Evolutionary conservation across 768 basidiomycete species (phyloP), one percentile per base, ranked within the genome.

Genomic region (Rhodotorula sphaerocarpa): DNA sequence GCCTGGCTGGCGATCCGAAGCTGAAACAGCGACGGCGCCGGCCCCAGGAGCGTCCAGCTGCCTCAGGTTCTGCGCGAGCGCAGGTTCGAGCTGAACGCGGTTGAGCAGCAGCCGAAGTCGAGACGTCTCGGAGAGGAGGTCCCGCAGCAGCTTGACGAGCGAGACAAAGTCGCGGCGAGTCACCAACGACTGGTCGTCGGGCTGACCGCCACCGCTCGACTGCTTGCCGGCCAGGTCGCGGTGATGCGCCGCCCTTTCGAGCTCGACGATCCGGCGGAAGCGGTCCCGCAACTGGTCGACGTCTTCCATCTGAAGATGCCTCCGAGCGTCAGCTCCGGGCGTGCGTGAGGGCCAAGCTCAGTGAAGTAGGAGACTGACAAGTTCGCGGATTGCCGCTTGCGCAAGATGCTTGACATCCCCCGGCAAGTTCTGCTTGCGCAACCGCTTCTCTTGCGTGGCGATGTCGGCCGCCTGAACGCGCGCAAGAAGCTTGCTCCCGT

Each of bases 361-460:
- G 27, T 6, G 18, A 55, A 21, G 18, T 14, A 3, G 4, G 7
- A 54, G 46, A 61, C 79, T 76, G 20, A 90, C 71, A 53, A 99
- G 83, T 54, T 80, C 80, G 60, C 81, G 81, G 61, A 97, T 80
- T 0, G 90, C 95, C 30, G 81, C 82, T 48, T 86, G 83, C 0
- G 90, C 92, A 23, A 97, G 80, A 73, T 95, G 86, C 34, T 83
- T 82, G 34, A 96, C 81, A 69, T 95, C 90, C 14, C 75, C 77
- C 14, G 89, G 82, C 25, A 97, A 79, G 70, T 91, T 83, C 70
- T 96, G 92, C 59, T 90, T 85, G 75, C 89, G 92, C 31, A 97
- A 78, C 31, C 95, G 84, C 66, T 87, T 87, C 36, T 88, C 89
- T 45, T 97, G 79, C 3, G 89, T 90, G 27, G 86, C 79, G 3